phyloP scores from a whole-genome alignment of 2,329 filamentous ascomycete species.

The Pseudopyrenochaeta lycopersici region DNA sequence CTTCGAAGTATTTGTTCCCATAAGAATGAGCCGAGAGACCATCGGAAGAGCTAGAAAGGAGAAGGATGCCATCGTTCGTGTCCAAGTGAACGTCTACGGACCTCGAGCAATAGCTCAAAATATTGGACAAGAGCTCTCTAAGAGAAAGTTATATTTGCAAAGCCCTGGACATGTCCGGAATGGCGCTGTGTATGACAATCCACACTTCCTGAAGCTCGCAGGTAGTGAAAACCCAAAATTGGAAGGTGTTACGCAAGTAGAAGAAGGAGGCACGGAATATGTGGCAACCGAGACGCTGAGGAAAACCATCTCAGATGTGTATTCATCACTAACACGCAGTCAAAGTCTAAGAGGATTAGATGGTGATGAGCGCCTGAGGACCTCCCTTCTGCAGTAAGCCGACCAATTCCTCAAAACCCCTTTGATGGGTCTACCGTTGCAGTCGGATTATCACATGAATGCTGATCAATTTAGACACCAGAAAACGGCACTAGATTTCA shows the following conservation, averaged over 20 bases:
- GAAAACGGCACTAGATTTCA: constrained; percentile 39
- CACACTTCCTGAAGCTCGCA: constrained; percentile 31
- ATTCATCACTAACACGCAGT: constrained; percentile 30
- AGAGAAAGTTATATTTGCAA: constrained; percentile 36
- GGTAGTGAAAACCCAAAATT: constrained; percentile 5
- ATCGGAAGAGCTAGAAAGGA: constrained; percentile 28
- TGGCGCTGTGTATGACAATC: constrained; percentile 33
- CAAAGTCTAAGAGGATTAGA: constrained; percentile 26
- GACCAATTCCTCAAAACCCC: not conserved
- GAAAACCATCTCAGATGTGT: constrained; percentile 24
- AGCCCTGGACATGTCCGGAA: constrained; percentile 24
- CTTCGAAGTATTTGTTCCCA: constrained; percentile 34
- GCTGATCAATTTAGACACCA: constrained; percentile 25
- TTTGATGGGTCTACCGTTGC: no score
- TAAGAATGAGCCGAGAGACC: constrained; percentile 27
- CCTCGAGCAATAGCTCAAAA: constrained; percentile 2
- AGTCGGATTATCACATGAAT: not conserved
- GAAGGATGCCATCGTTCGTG: constrained; percentile 35
- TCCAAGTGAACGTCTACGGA: constrained; percentile 39
- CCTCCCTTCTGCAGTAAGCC: constrained; percentile 21
- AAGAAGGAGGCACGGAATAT: constrained; percentile 4
- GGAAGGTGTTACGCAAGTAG: not conserved
- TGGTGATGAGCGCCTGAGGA: constrained; percentile 31
- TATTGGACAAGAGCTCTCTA: constrained; percentile 29
- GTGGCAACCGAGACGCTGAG: constrained; percentile 18